Conservation (phyloP, 2,329 filamentous ascomycete genomes). For the Monosporascus cannonballus region DNA sequence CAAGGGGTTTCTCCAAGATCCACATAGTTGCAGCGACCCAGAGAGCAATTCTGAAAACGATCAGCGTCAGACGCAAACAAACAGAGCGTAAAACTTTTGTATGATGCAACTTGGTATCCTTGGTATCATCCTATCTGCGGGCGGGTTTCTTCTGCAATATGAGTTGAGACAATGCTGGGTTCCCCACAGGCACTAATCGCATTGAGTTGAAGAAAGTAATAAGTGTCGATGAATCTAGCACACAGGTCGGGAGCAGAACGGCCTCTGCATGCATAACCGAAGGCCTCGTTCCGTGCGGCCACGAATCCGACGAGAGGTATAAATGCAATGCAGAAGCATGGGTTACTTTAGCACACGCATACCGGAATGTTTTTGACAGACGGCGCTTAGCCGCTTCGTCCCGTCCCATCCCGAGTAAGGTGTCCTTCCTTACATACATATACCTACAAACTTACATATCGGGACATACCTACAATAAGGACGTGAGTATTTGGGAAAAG, state of each 20-base stretch:
- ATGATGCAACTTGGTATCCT: neutral
- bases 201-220: neutral
- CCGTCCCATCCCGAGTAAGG: too few species aligned
- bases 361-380: slow-evolving; percentile 17
- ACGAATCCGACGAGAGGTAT: slow-evolving; percentile 25
- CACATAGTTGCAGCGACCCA: neutral
- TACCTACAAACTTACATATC: too few species aligned
- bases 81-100: neutral
- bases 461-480: too few species aligned
- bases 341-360: slow-evolving; percentile 10
- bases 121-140: neutral
- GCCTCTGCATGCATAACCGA: slow-evolving; percentile 25
- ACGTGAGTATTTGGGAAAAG: too few species aligned
- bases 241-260: neutral
- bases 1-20: neutral
- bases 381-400: too few species aligned
- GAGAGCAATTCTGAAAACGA: neutral
- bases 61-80: neutral
- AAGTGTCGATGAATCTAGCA: neutral
- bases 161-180: neutral
- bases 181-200: neutral
- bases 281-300: slow-evolving; percentile 26
- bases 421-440: too few species aligned
- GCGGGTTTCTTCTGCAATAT: neutral
- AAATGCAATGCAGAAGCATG: slow-evolving; percentile 21